Evolutionary conservation across 192 early-diverging fungal genomes (phyloP), one percentile per base, ranked within the genome.

Genomic region (Umbelopsis sp.): DNA sequence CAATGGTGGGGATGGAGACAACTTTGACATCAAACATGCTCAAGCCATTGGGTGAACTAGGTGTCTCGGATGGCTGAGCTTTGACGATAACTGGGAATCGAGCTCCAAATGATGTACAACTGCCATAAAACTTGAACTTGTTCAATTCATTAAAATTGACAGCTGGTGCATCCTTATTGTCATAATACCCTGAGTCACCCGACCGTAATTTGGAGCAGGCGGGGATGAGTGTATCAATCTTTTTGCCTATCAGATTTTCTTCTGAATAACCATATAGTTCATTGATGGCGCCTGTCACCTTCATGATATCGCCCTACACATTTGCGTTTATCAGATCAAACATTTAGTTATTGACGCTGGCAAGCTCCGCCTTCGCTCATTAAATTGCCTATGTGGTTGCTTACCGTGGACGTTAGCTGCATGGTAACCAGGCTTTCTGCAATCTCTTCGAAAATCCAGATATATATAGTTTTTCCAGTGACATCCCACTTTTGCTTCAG

Each of bases 361-460:
- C 20, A 11, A 50, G 22, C 18, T 21, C 16, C 37, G 44, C 20
- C 20, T 22, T 44, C 21, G 33, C 1, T 25, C 30, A 0, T 27
- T 52, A 35, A 51, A 52, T 64, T 71, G 64, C 69, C 44, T 73
- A 49, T 47, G 45, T 55, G 23, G 64, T 61, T 25, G 71, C 27
- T 33, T 74, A 65, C 73, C 33, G 67, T 61, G 2, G 45, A 27
- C 15, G 69, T 55, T 4, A 74, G 15, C 7, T 20, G 21, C 20
- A 50, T 30, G 3, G n/a, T 53, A 21, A 77, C 50, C 15, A 66
- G 67, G 5, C 70, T 73, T 69, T 90, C 87, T 22, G 81, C 77
- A 49, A 88, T 87, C 47, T 88, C 85, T 64, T 90, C 87, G 71
- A 90, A 86, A 35, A 90, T 84, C 88, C 88, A 90, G 4, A 90